A percentile compares a stretch with the other conserved stretches of the same genome.
These are phyloP conservation scores for Albophoma yamanashiensis DNA, from an alignment of 2,329 filamentous ascomycete species.

Conservation along the genomic window DNA sequence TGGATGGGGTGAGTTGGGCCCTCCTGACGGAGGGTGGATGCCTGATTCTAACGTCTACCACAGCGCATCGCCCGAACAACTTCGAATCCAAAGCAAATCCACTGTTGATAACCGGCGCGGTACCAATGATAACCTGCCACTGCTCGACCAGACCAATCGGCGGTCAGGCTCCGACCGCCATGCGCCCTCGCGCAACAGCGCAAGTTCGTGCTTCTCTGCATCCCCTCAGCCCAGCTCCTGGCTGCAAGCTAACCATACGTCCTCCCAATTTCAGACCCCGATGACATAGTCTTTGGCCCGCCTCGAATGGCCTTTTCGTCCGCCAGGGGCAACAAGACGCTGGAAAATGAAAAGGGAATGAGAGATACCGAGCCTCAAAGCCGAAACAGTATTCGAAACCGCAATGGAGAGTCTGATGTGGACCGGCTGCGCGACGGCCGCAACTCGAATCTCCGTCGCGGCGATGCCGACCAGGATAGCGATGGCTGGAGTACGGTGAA, in stretches of 20 bases:
- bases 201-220: slow-evolving; percentile 33
- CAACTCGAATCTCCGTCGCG: slow-evolving; percentile 38
- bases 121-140: slow-evolving; percentile 24
- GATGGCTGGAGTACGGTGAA: slow-evolving; percentile 69
- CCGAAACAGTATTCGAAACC: slow-evolving; percentile 46
- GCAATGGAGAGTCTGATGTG: slow-evolving; percentile 38
- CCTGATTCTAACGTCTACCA: slow-evolving; percentile 1
- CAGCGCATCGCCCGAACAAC: slow-evolving; percentile 34
- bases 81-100: slow-evolving; percentile 33
- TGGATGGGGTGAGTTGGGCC: slow-evolving; percentile 76
- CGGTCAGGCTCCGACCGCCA: slow-evolving; percentile 43
- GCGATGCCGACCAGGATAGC: slow-evolving; percentile 46
- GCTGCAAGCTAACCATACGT: slow-evolving; percentile 6
- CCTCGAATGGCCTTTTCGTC: slow-evolving; percentile 78
- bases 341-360: slow-evolving; percentile 40
- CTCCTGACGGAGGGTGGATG: neutral
- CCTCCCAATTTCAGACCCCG: slow-evolving; percentile 40
- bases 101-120: slow-evolving; percentile 32
- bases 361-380: slow-evolving; percentile 44
- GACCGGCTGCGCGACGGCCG: slow-evolving; percentile 39
- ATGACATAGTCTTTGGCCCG: slow-evolving; percentile 79
- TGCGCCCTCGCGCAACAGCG: slow-evolving; percentile 38
- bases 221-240: neutral
- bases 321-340: slow-evolving; percentile 44
- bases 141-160: slow-evolving; percentile 39